These are phyloP conservation scores for Dacryopinax primogenitus DNA, from an alignment of 768 basidiomycete species.

Conservation along the genomic window DNA sequence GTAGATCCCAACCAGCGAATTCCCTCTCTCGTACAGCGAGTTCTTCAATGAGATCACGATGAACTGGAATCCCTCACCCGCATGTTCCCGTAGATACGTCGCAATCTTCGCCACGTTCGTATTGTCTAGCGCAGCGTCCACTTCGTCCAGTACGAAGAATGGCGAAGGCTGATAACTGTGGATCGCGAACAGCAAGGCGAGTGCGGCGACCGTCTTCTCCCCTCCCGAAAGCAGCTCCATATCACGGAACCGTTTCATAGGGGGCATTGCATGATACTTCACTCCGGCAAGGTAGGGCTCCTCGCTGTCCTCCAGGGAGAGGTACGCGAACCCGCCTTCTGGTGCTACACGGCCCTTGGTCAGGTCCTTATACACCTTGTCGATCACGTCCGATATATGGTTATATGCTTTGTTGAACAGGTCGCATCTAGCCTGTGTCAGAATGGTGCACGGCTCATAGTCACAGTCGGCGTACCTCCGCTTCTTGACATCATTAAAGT, in stretches of 20 bases:
- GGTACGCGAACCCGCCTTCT: conserved; percentile 92
- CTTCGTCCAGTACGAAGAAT: conserved; percentile 97
- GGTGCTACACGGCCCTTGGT: conserved; percentile 90
- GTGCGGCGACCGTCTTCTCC: conserved; percentile 94
- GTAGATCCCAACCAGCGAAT: conserved; percentile 86
- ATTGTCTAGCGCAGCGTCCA: conserved; percentile 94
- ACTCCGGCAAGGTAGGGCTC: conserved; percentile 80
- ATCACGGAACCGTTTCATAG: conserved; percentile 97
- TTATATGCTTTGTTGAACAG: conserved; percentile 92
- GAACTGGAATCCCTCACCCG: conserved; percentile 81
- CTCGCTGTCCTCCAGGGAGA: conserved; percentile 90
- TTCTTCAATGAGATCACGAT: conserved; percentile 95
- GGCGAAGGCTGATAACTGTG: conserved; percentile 96
- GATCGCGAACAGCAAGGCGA: conserved; percentile 93
- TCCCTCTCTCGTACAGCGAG: conserved; percentile 78
- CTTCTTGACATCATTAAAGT: conserved; percentile 78
- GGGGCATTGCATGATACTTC: conserved; percentile 99
- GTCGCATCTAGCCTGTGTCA: conserved; percentile 40
- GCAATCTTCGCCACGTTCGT: conserved; percentile 97
- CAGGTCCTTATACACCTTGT: conserved; percentile 92
- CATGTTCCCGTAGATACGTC: conserved; percentile 76
- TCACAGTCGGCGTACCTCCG: conserved; percentile 43
- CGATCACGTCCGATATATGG: conserved; percentile 90
- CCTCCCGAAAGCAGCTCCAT: conserved; percentile 99
- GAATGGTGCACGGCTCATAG: neutral